Evolutionary conservation across 2,329 filamentous ascomycete species (phyloP), one percentile per base, ranked within the genome.

Genomic region (Talaromyces marneffei): DNA sequence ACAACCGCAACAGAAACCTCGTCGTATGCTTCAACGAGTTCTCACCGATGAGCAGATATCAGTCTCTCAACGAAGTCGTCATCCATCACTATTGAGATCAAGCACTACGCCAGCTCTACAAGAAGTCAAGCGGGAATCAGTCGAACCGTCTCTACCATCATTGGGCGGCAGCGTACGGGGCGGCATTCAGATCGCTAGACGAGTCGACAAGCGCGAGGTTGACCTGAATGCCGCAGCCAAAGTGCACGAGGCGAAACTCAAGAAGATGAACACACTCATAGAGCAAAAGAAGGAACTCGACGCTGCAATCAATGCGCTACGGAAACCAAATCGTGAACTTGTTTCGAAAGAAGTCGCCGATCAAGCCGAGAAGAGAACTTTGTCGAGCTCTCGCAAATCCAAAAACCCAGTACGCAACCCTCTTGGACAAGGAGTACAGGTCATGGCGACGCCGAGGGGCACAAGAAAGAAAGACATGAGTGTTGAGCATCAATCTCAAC

Each of bases 211-310:
- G 64, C 77, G 79, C 25, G 79, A 81, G 66, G 74, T 82, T 46
- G 79, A 82, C 64, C 72, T 82, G 9, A 74, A 75, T 53, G 76
- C 77, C 2, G 74, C 75, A 59, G 74, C 77, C 8, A 75, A 76
- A 57, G 74, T 75, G 57, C 76, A 77, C 56, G 77, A 81, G 63
- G 70, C 73, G 9, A 82, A 80, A 63, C 64, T 78, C 42, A 76
- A 74, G 65, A 79, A 78, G 65, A 76, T 78, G 60, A 75, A 79
- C 60, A 71, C 75, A 63, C 67, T 79, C 12, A 69, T 75, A 25
- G 77, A 80, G 31, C 77, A 80, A 62, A 79, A 79, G 69, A 77
- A 73, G 62, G 78, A 81, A 63, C 71, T 81, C 9, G 77, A 79
- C 62, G 77, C 76, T 27, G 79, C 79, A 29, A 82, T 82, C 62